Evolutionary conservation across 768 basidiomycete species (phyloP).

Genomic region (Collybiopsis confluens): DNA sequence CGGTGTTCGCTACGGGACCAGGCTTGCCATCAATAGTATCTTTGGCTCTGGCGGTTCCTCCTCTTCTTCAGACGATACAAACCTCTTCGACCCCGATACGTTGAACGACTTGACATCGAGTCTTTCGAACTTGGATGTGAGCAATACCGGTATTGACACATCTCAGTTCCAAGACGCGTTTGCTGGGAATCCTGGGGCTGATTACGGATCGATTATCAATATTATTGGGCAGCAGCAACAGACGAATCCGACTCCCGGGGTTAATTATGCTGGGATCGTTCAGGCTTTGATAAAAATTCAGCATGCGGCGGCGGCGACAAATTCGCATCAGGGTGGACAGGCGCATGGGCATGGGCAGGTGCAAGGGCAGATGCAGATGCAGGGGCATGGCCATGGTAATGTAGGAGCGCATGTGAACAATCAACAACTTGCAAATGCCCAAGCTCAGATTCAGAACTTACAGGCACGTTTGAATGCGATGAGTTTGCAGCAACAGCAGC

Average conservation of each 20-base stretch:
- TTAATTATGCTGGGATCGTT: constrained; percentile 18
- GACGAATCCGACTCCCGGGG: not conserved
- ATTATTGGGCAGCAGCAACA: constrained; percentile 25
- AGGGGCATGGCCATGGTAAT: too few relatives aligned
- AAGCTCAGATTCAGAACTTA: not conserved
- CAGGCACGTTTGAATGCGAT: not conserved
- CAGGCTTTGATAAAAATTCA: constrained; percentile 16
- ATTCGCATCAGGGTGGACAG: too few relatives aligned
- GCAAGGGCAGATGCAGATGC: not conserved
- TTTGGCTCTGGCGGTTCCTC: not conserved
- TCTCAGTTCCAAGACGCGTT: constrained; percentile 27
- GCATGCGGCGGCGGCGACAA: constrained; percentile 5
- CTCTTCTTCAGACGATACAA: not conserved
- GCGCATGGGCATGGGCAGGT: not conserved
- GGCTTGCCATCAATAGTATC: not conserved
- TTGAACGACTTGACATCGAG: constrained; percentile 1
- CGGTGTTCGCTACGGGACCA: not conserved
- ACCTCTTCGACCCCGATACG: constrained; percentile 12
- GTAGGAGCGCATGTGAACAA: not conserved
- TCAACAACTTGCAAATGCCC: not conserved
- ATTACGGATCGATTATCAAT: constrained; percentile 29
- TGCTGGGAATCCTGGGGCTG: constrained; percentile 25
- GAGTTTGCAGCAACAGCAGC: not conserved
- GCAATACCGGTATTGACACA: constrained; percentile 14
- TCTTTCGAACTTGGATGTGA: constrained; percentile 4